Evolutionary conservation across 441 rosid genomes (phyloP).

Genomic region (Mallotus japonicus): DNA sequence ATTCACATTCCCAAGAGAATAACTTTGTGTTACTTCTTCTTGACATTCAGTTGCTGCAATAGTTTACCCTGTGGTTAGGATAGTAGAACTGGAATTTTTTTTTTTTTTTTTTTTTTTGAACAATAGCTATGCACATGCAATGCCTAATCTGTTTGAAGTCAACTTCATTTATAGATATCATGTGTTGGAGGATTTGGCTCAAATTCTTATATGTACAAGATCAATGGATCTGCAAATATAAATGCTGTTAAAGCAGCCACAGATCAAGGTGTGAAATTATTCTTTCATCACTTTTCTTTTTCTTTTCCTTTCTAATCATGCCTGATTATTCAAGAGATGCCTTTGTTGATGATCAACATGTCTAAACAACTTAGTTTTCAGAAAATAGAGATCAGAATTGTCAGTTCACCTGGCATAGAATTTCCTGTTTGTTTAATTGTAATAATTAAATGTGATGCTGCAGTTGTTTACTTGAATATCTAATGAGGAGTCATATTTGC

Average conservation of each 20-base stretch:
- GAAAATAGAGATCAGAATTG: background rate
- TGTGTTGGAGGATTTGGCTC: constrained; percentile 94
- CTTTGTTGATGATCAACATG: too few relatives aligned
- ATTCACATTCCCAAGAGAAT: background rate
- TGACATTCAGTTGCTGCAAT: background rate
- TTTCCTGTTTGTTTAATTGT: constrained; percentile 4
- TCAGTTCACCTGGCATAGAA: background rate
- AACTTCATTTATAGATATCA: constrained; percentile 48
- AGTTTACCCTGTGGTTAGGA: background rate
- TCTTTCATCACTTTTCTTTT: background rate
- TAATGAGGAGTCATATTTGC: background rate
- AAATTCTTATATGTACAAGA: constrained; percentile 77
- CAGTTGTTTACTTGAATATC: constrained; percentile 4
- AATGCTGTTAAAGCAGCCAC: constrained; percentile 75
- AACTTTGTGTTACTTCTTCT: background rate
- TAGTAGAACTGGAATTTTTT: background rate
- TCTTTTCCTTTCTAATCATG: background rate
- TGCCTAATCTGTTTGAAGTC: constrained; percentile 12
- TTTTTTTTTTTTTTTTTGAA: constrained; percentile 6
- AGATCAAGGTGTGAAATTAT: constrained; percentile 53
- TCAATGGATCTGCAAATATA: constrained; percentile 86
- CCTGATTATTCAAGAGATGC: background rate
- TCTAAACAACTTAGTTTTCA: background rate
- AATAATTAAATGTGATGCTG: background rate
- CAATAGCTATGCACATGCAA: background rate